Evolutionary conservation across 352 stramenopile genomes (phyloP).

Genomic region (Detonula confervacea): DNA sequence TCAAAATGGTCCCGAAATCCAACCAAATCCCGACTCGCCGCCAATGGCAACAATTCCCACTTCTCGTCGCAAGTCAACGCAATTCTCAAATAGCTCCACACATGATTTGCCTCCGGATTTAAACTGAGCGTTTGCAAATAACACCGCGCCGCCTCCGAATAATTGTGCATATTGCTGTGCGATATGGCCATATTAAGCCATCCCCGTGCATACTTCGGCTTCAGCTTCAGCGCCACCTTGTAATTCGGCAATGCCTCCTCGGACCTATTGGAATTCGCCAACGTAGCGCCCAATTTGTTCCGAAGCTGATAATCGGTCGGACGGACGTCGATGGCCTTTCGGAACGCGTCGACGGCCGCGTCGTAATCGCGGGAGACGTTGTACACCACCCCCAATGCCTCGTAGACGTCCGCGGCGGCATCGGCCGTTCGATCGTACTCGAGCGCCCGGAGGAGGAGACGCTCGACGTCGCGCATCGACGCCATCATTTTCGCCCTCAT

Average conservation of each 20-base stretch:
- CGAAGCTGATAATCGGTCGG: conserved; percentile 96
- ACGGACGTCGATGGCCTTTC: conserved; percentile 80
- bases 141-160: conserved; percentile 94
- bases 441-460: conserved; percentile 64
- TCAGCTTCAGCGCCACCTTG: conserved; percentile 91
- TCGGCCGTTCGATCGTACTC: conserved; percentile 59
- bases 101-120: conserved; percentile 94
- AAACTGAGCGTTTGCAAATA: conserved; percentile 96
- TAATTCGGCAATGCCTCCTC: conserved; percentile 93
- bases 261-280: conserved; percentile 94
- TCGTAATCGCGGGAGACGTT: conserved; percentile 97
- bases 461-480: conserved; percentile 64
- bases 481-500: conserved; percentile 19
- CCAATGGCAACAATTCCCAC: conserved; percentile 95
- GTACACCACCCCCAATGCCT: conserved; percentile 96
- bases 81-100: conserved; percentile 98
- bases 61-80: conserved; percentile 96
- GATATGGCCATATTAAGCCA: conserved; percentile 99
- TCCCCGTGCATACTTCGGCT: conserved; percentile 95
- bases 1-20: conserved; percentile 81
- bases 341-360: conserved; percentile 90
- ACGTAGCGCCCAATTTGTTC: conserved; percentile 97
- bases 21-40: conserved; percentile 73
- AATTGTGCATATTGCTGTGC: conserved; percentile 95
- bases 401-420: conserved; percentile 81